A percentile compares a stretch with the other conserved stretches of the same genome.
Evolutionary conservation across 768 basidiomycete species (phyloP).

Genomic region (Plicaturopsis crispa): DNA sequence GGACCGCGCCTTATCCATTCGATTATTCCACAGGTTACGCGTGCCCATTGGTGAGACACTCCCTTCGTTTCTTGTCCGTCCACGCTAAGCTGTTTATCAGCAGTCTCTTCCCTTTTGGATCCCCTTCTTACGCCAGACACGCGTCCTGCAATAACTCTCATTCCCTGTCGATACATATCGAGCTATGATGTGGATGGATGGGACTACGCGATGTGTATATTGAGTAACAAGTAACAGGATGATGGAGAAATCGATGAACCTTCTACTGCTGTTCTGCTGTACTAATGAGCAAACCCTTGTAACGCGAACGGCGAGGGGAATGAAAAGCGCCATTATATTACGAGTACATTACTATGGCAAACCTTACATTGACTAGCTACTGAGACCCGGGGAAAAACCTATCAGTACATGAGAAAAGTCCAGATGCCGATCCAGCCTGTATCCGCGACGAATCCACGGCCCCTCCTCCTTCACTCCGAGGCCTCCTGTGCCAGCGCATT

Average conservation of each 20-base stretch:
- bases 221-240: slow-evolving; percentile 12
- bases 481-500: too few relatives aligned
- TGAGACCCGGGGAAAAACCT: slow-evolving; percentile 5
- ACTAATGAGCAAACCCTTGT: too few relatives aligned
- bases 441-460: too few relatives aligned
- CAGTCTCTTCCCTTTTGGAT: slow-evolving; percentile 16
- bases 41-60: slow-evolving; percentile 19
- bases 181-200: slow-evolving; percentile 35
- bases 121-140: slow-evolving; percentile 21
- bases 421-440: too few relatives aligned
- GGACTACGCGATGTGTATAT: slow-evolving; percentile 49
- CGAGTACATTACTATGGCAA: too few relatives aligned
- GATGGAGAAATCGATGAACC: neutral
- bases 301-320: too few relatives aligned
- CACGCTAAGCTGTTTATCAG: neutral
- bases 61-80: neutral
- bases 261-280: too few relatives aligned
- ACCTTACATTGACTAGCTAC: too few relatives aligned
- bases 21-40: slow-evolving; percentile 36
- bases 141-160: slow-evolving; percentile 32
- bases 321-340: too few relatives aligned
- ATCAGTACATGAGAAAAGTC: slow-evolving; percentile 2
- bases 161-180: slow-evolving; percentile 48
- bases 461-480: too few relatives aligned
- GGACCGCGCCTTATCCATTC: slow-evolving; percentile 28